These are phyloP conservation scores for Pseudocercospora cruenta DNA, from an alignment of 2,329 filamentous ascomycete species.

Conservation along the genomic window DNA sequence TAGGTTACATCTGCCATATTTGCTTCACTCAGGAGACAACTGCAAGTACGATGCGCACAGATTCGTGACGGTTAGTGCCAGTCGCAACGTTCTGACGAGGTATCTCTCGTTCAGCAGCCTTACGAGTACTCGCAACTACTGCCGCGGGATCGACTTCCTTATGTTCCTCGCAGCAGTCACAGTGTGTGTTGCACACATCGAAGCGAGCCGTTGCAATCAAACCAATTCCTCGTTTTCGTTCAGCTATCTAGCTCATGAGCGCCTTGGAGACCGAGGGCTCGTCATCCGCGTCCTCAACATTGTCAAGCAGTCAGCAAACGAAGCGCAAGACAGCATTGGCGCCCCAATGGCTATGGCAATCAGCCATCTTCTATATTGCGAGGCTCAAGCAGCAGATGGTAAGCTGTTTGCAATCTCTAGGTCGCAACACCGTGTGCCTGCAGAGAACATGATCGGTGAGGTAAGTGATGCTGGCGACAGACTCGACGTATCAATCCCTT, in stretches of 20 bases:
- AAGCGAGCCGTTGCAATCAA: background rate
- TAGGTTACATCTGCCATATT: background rate
- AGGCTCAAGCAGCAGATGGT: background rate
- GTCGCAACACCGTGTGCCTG: background rate
- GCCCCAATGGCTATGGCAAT: background rate
- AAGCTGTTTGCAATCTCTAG: background rate
- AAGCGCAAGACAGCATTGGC: background rate
- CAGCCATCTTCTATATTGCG: background rate
- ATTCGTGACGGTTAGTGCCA: background rate
- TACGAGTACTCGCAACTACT: background rate
- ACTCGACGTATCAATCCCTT: background rate
- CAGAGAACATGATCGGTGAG: background rate
- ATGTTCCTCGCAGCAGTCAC: slow-evolving; percentile 10
- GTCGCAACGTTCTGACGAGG: background rate
- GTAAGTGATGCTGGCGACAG: background rate
- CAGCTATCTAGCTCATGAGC: slow-evolving; percentile 5
- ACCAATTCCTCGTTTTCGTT: background rate
- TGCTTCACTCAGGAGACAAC: background rate
- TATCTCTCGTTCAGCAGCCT: background rate
- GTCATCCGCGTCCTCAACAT: background rate
- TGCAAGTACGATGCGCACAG: background rate
- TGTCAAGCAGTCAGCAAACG: background rate
- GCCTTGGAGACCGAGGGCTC: slow-evolving; percentile 4
- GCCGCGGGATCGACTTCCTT: slow-evolving; percentile 8
- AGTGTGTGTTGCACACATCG: slow-evolving; percentile 2